phyloP scores from a whole-genome alignment of 345 rosid species.

The Hibiscus syriacus region DNA sequence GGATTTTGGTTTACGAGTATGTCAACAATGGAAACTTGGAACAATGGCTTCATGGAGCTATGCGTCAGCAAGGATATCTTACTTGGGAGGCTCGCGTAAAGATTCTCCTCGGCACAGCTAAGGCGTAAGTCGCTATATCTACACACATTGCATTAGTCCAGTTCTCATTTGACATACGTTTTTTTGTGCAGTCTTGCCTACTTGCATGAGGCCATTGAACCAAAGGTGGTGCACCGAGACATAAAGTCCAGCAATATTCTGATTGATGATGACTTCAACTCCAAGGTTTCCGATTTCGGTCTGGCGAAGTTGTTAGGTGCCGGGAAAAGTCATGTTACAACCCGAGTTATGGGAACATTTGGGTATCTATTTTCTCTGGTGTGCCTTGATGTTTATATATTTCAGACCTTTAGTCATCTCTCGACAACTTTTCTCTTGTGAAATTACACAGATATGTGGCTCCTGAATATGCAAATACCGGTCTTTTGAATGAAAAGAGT shows the following conservation, averaged over 20 bases:
- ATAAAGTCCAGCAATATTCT: constrained; percentile 92
- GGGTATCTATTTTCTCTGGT: constrained; percentile 45
- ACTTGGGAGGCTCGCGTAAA: constrained; percentile 87
- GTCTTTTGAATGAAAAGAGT: constrained; percentile 95
- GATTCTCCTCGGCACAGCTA: constrained; percentile 72
- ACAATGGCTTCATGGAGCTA: constrained; percentile 87
- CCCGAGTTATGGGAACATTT: constrained; percentile 98
- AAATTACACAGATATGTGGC: constrained; percentile 72
- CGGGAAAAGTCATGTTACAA: constrained; percentile 89
- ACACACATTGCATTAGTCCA: not conserved
- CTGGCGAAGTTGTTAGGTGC: constrained; percentile 92
- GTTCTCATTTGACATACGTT: constrained; percentile 6
- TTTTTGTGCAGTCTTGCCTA: constrained; percentile 80
- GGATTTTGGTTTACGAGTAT: constrained; percentile 74
- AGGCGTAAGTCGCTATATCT: constrained; percentile 49
- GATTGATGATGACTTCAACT: constrained; percentile 87
- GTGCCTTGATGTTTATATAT: not conserved
- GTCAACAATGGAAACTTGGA: constrained; percentile 79
- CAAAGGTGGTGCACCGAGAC: constrained; percentile 98
- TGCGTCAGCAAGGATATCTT: constrained; percentile 72
- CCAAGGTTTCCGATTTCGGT: constrained; percentile 97
- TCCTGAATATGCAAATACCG: constrained; percentile 97
- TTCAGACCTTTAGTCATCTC: not conserved
- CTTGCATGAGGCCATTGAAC: constrained; percentile 97
- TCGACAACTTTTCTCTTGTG: not conserved